Percentiles rank a stretch among this genome's conserved stretches.
Evolutionary conservation across 2,329 filamentous ascomycete genomes (phyloP).

Genomic region (Chaetomiaceae sp.): DNA sequence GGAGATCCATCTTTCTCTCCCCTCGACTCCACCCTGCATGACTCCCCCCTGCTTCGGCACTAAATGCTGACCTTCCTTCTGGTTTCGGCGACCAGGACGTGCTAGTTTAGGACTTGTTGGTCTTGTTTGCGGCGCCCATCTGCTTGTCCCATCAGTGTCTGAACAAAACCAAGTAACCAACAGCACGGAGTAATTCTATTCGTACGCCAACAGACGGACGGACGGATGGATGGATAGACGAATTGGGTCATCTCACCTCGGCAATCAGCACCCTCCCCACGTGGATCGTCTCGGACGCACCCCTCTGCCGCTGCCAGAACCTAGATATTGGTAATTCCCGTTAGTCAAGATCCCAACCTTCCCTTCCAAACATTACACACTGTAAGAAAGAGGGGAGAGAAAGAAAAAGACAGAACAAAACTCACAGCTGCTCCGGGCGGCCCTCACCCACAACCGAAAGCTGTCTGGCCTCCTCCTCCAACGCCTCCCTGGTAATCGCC

Average conservation of each 20-base stretch:
- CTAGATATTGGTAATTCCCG: too few relatives aligned
- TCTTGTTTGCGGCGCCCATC: constrained; percentile 14
- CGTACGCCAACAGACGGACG: too few relatives aligned
- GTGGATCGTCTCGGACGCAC: constrained; percentile 53
- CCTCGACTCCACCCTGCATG: too few relatives aligned
- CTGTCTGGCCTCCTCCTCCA: constrained; percentile 59
- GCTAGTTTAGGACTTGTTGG: constrained; percentile 9
- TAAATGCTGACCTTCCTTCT: too few relatives aligned
- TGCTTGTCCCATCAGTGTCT: not conserved
- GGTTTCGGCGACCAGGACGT: too few relatives aligned
- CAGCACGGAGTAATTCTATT: too few relatives aligned
- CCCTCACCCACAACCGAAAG: constrained; percentile 46
- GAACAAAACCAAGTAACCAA: not conserved
- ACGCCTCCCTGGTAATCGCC: constrained; percentile 57
- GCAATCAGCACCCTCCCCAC: constrained; percentile 52
- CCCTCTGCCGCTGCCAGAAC: constrained; percentile 59
- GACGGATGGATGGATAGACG: too few relatives aligned
- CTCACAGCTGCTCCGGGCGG: constrained; percentile 43
- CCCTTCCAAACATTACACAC: too few relatives aligned
- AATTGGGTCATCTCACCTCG: too few relatives aligned
- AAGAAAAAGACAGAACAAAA: not conserved
- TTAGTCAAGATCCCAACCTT: too few relatives aligned
- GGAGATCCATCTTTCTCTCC: too few relatives aligned
- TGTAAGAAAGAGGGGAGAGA: not conserved
- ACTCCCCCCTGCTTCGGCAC: too few relatives aligned